Percentiles rank a stretch among this genome's conserved stretches.
phyloP scores from a whole-genome alignment of 2,329 filamentous ascomycete genomes.

The Diplodia scrobiculata region DNA sequence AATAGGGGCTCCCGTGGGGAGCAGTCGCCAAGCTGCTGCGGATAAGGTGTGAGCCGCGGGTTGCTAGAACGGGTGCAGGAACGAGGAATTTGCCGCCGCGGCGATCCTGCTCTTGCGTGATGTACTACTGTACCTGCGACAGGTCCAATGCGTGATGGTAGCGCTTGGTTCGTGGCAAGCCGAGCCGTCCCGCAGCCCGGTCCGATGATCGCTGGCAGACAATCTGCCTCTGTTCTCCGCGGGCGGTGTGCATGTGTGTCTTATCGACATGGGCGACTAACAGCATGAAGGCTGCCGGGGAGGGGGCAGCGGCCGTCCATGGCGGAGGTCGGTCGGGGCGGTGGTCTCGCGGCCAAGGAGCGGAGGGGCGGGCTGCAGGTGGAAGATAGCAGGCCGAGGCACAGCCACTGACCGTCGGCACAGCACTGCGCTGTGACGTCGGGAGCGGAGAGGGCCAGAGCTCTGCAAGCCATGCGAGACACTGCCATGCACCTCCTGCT shows the following conservation, averaged over 20 bases:
- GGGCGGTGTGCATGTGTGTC: too few species aligned
- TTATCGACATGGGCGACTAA: too few species aligned
- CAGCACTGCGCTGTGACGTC: neutral
- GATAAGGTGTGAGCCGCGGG: neutral
- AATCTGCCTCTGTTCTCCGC: too few species aligned
- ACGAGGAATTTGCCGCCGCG: neutral
- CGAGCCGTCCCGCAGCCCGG: slow-evolving; percentile 2
- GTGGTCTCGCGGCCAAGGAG: neutral
- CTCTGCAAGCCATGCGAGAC: neutral
- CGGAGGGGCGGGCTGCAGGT: neutral
- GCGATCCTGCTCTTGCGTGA: neutral
- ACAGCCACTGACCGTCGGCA: neutral
- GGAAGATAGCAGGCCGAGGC: neutral
- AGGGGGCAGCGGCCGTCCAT: too few species aligned
- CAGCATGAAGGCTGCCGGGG: too few species aligned
- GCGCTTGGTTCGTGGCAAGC: neutral
- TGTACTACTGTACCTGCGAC: neutral
- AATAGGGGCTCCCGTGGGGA: neutral
- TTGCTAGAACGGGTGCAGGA: neutral
- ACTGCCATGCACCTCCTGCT: too few species aligned
- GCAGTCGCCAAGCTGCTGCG: neutral
- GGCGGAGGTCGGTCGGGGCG: neutral
- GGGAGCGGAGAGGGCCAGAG: neutral
- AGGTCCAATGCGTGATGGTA: too few species aligned
- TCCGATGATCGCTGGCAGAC: neutral